Percentiles rank a stretch among this genome's conserved stretches.
Conservation (phyloP, 305 asterid genomes). For the Fraxinus angustifolia region DNA sequence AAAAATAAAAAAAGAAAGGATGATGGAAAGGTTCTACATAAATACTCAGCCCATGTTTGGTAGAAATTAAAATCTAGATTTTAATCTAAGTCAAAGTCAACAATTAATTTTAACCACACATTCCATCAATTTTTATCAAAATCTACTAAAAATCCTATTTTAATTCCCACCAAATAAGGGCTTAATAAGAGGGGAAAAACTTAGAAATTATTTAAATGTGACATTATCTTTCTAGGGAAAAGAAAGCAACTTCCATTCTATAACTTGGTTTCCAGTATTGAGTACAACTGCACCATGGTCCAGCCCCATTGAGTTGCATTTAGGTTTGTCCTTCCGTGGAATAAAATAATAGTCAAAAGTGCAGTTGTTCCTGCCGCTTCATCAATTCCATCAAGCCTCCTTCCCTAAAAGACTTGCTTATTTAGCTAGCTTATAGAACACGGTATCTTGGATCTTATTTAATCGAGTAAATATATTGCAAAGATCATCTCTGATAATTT, state of each 20-base stretch:
- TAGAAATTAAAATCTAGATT: too few relatives aligned
- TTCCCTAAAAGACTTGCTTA: background rate
- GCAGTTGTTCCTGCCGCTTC: background rate
- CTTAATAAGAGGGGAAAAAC: background rate
- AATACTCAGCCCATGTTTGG: background rate
- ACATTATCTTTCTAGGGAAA: background rate
- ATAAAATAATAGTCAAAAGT: background rate
- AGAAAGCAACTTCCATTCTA: background rate
- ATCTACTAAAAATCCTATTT: too few relatives aligned
- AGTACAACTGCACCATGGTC: background rate
- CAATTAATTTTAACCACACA: too few relatives aligned
- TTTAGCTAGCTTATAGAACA: background rate
- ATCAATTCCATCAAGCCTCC: background rate
- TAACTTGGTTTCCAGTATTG: background rate
- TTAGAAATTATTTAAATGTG: background rate
- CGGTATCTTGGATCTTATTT: background rate
- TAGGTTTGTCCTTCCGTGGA: background rate
- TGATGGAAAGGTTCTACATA: background rate
- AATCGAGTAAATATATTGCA: background rate
- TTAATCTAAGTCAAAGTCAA: too few relatives aligned
- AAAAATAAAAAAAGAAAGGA: background rate
- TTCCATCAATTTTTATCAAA: too few relatives aligned
- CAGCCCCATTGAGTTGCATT: background rate
- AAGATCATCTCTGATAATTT: background rate
- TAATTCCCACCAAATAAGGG: too few relatives aligned